Percentiles rank a stretch among this genome's conserved stretches.
Evolutionary conservation across 805 yeast species (phyloP).

Genomic region (Henningerozyma blattae): DNA sequence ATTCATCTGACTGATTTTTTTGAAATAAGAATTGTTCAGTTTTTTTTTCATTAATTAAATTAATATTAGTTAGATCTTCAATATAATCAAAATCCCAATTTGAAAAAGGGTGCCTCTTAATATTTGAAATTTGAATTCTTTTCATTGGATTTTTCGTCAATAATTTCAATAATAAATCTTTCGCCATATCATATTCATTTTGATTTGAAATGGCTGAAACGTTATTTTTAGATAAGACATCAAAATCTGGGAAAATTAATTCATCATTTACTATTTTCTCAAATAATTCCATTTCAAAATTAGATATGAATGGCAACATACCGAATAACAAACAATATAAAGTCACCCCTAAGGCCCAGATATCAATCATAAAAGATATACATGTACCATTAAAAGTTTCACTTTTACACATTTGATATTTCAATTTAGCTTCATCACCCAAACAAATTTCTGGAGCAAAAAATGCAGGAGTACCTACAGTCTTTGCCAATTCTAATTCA

Average conservation of each 20-base stretch:
- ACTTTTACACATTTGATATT: constrained; percentile 13
- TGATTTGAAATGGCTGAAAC: constrained; percentile 24
- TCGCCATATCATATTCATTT: constrained; percentile 35
- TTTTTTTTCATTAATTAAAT: constrained; percentile 11
- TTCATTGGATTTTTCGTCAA: constrained; percentile 57
- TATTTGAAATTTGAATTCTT: constrained; percentile 58
- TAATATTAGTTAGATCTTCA: constrained; percentile 5
- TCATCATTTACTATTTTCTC: constrained; percentile 60
- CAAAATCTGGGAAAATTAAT: constrained; percentile 42
- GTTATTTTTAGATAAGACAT: constrained; percentile 14
- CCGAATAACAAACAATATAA: constrained; percentile 83
- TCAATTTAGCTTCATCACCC: constrained; percentile 27
- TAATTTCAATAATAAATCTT: constrained; percentile 48
- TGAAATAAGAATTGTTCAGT: constrained; percentile 13
- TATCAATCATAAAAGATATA: constrained; percentile 76
- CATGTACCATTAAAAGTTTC: constrained; percentile 29
- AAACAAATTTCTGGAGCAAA: constrained; percentile 88
- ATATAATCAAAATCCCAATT: constrained; percentile 28
- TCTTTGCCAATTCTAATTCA: constrained; percentile 81
- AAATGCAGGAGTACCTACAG: constrained; percentile 97
- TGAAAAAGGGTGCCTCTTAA: constrained; percentile 68
- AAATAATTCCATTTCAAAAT: constrained; percentile 58
- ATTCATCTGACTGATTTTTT: constrained; percentile 5
- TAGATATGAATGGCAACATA: constrained; percentile 75
- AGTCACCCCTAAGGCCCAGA: constrained; percentile 97